Evolutionary conservation across 495 filamentous ascomycete genomes (phyloP).

Genomic region (Bombardia bombarda): DNA sequence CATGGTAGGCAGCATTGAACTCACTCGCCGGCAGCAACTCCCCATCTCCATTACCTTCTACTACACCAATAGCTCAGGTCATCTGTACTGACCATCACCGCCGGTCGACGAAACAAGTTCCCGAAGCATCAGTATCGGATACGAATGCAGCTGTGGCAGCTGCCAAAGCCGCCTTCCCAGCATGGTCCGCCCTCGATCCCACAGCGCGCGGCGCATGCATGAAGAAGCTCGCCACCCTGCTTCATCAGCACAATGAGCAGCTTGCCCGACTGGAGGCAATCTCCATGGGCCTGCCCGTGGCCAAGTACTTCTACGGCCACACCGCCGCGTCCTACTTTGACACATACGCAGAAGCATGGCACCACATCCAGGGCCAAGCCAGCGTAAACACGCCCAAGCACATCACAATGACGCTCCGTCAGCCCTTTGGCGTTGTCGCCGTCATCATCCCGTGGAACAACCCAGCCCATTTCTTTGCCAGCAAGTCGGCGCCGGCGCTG

Average conservation of each 20-base stretch:
- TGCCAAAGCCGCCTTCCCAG: constrained; percentile 50
- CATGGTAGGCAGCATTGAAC: constrained; percentile 6
- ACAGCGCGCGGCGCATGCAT: constrained; percentile 36
- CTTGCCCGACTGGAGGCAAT: constrained; percentile 47
- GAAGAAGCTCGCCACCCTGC: constrained; percentile 43
- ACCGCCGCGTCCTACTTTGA: constrained; percentile 18
- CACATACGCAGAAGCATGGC: constrained; percentile 29
- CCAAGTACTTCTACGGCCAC: constrained; percentile 26
- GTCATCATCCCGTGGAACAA: constrained; percentile 94
- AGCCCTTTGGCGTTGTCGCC: constrained; percentile 84
- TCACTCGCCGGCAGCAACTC: no score
- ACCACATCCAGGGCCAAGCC: constrained; percentile 55
- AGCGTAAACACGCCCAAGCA: constrained; percentile 73
- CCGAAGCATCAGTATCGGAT: constrained; percentile 34
- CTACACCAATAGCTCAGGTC: no score
- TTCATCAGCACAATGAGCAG: constrained; percentile 37
- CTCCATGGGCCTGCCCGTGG: constrained; percentile 41
- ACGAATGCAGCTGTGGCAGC: constrained; percentile 50
- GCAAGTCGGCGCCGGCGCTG: constrained; percentile 84
- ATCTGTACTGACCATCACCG: background rate
- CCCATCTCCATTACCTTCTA: background rate
- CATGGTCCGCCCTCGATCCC: constrained; percentile 45
- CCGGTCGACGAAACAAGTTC: constrained; percentile 16
- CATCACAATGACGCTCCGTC: constrained; percentile 79
- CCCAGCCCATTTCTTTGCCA: constrained; percentile 73